Conservation (phyloP, 768 basidiomycete genomes). For the Coprinopsis cinerea region DNA sequence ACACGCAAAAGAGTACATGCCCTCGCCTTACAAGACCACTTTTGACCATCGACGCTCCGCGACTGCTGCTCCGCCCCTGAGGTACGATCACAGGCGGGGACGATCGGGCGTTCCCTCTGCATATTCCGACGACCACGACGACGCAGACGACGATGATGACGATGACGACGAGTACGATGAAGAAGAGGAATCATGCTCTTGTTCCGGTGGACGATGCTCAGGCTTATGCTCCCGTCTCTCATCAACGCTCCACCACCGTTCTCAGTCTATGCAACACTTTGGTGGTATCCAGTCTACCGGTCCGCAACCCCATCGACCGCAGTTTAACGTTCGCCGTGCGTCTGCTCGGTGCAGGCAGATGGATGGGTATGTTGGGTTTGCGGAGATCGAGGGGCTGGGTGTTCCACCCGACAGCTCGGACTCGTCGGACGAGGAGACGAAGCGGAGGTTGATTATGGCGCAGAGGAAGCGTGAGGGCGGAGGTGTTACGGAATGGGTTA, state of each 20-base stretch:
- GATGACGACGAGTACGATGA: constrained; percentile 3
- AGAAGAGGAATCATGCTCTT: background rate
- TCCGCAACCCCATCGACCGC: too few relatives aligned
- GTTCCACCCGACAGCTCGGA: constrained; percentile 16
- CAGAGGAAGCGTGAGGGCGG: constrained; percentile 11
- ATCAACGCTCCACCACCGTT: background rate
- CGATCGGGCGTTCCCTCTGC: background rate
- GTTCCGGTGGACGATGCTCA: background rate
- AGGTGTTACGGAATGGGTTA: constrained; percentile 15
- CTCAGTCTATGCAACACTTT: background rate
- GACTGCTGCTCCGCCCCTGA: background rate
- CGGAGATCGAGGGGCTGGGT: constrained; percentile 20
- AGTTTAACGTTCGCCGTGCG: constrained; percentile 20
- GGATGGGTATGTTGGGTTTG: constrained; percentile 21
- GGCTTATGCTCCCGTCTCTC: background rate
- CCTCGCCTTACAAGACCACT: constrained; percentile 4
- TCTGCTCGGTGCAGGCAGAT: constrained; percentile 18
- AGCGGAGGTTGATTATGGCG: constrained; percentile 2
- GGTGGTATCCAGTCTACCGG: too few relatives aligned
- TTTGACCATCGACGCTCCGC: background rate
- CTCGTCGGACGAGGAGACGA: constrained; percentile 12
- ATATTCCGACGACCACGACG: background rate
- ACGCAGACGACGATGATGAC: constrained; percentile 1
- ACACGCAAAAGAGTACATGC: constrained; percentile 2
- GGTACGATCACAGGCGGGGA: background rate